Base-by-base conservation (phyloP, 2,329 filamentous ascomycete species). In the Magnaporthales sp. region DNA sequence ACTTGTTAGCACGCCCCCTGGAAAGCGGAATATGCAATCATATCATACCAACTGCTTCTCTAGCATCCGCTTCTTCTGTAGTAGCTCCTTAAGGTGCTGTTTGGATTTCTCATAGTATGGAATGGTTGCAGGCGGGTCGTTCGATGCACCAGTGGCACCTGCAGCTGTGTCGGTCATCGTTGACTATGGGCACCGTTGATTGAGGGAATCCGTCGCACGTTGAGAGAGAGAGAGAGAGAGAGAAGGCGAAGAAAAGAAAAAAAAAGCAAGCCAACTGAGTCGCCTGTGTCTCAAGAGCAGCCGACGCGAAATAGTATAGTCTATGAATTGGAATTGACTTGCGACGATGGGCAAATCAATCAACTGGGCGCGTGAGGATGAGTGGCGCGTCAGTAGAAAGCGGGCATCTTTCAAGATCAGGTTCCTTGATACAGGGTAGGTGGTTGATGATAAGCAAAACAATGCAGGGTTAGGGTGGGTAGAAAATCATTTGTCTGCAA, bases 91-190 rank as follows among this genome's bases (percentile, higher is more conserved):
- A 3, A 92, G 80, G 67, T 90, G 87, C 67, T 84, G 82, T 68
- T 89, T 84, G 63, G 91, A 82, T 73, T 89, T 88, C 75, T 92
- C 90, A 76, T 92, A 92, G 78, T 90, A 92, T 22, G 89, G 88
- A 65, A 76, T 79, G 74, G 67, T 83, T 79, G 51, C 51, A 22
- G 81, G 80, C 58, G 80, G 79, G 70, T 86, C 82, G 30, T 77
- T 74, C 22, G 46, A 51, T 7, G 32, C 38, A 22, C 38, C 54
- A n/a, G 54, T 54, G 32, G 30, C 58, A 19, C 64, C 64, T 22
- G 64, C 58, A 27, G 64, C 64, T 72, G 75, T 70, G 56, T 66
- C 66, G 24, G 62, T 46, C 62, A 64, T 64, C 24, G 62, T 7
- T 10, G 24, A 26, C 1, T 46, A 8, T 3, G 2, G 15, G 8